Evolutionary conservation across 23 red algal species (phyloP), one percentile per base, ranked within the genome.

Genomic region (Agarophyton chilense): DNA sequence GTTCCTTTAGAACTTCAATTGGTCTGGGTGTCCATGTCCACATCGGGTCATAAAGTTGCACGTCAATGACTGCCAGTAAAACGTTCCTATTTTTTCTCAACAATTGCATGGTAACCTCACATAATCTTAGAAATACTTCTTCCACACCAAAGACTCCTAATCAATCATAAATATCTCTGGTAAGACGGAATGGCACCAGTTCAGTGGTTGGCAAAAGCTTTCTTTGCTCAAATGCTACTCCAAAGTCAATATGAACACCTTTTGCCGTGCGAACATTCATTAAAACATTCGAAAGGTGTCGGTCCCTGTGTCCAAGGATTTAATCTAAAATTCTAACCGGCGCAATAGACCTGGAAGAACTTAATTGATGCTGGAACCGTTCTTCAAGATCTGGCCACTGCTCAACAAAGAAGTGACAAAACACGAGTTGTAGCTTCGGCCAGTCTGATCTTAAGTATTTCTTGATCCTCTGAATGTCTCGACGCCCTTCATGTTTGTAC

Each of bases 41-140:
- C 65, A 99, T 90, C 29, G 97, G 97, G 89, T 99, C 97, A 82
- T 99, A 92, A 52, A 99, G 88, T n/a, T 96, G 80, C 6, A 96
- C 93, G 32, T 95, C 93, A 11, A 99, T 78, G 33, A 96, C 87
- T 21, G 93, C 92, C 52, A 96, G 52, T 9, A 99, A 39, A 17
- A 92, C 76, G 31, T 93, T 89, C 42, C 94, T 96, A 77, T 91
- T 91, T 46, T 72, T 76, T 28, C 93, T 82, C 77, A 99, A 42
- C 14, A 99, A 72, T 50, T 56, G 31, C 93, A 98, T 63, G 8
- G 91, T 95, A 65, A 82, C 74, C 41, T 98, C 96, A 50, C 92
- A 92, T 26, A 46, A 80, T 49, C 77, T 88, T 42, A 92, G 86
- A 47, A 95, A 98, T 29, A 93, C 86, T 36, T 93, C 96, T 71